Percentiles rank a stretch among this genome's conserved stretches.
Evolutionary conservation across 306 rosid genomes (phyloP).

Genomic region (Fragaria nilgerrensis): DNA sequence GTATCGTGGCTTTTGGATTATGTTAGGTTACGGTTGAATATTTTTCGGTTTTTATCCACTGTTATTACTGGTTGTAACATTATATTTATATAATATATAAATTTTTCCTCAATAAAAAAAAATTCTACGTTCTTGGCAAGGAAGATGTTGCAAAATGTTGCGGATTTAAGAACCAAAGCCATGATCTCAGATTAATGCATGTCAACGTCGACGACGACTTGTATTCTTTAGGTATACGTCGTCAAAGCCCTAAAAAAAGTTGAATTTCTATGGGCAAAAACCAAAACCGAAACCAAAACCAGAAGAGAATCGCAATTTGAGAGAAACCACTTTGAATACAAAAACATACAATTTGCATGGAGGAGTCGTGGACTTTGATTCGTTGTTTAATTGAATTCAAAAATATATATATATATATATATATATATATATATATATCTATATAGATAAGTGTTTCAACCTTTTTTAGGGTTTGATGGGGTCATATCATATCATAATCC

Average conservation of each 20-base stretch:
- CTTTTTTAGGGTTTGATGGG: not conserved
- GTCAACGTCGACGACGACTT: not conserved
- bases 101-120: no score
- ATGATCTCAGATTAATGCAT: not conserved
- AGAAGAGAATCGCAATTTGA: not conserved
- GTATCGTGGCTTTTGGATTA: no score
- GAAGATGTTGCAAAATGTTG: not conserved
- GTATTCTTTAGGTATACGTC: not conserved
- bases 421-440: not conserved
- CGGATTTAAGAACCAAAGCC: not conserved
- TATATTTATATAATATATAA: no score
- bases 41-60: no score
- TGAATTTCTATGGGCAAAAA: not conserved
- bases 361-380: not conserved
- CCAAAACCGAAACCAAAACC: not conserved
- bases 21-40: no score
- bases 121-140: not conserved
- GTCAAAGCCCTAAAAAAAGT: not conserved
- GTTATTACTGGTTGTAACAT: no score
- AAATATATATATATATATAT: not conserved
- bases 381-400: not conserved
- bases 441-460: not conserved
- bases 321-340: not conserved
- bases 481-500: slow-evolving; percentile 7
- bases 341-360: not conserved